Evolutionary conservation across 805 yeast genomes (phyloP).

Genomic region (Saitoella complicata): DNA sequence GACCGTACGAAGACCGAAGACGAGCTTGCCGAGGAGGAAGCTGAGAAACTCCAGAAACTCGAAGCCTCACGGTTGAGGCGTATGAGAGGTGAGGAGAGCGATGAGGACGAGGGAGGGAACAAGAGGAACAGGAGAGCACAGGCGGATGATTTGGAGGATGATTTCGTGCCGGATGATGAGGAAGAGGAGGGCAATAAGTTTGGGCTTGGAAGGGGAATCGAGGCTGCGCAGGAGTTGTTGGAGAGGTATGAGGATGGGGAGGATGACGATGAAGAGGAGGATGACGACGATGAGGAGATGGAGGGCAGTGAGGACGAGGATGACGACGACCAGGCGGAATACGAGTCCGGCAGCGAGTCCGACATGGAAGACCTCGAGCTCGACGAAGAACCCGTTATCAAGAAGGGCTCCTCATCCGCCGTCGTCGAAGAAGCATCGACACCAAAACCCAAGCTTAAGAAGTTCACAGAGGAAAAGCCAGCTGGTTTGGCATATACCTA

Average conservation of each 20-base stretch:
- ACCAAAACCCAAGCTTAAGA: not conserved
- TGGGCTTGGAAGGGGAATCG: conserved; percentile 16
- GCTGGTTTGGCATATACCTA: conserved; percentile 15
- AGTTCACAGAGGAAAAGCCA: conserved; percentile 3
- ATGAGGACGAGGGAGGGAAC: conserved; percentile 18
- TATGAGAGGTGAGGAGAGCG: conserved; percentile 21
- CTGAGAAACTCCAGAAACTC: conserved; percentile 18
- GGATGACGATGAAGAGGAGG: conserved; percentile 26
- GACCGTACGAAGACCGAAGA: conserved; percentile 29
- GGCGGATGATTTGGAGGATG: conserved; percentile 14
- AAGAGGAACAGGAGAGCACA: conserved; percentile 38
- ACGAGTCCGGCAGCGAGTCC: conserved; percentile 3
- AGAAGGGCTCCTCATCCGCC: not conserved
- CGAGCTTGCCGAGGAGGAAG: conserved; percentile 23
- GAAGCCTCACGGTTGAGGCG: conserved; percentile 23
- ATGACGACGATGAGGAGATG: conserved; percentile 25
- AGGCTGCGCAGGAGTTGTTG: not conserved
- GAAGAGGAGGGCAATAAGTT: conserved; percentile 20
- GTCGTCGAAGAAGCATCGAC: not conserved
- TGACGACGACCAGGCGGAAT: conserved; percentile 17
- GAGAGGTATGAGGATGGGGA: too few relatives aligned
- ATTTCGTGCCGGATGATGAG: conserved; percentile 23
- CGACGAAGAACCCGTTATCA: conserved; percentile 26
- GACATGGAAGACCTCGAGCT: conserved; percentile 33
- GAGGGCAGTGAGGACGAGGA: conserved; percentile 23